phyloP scores from a whole-genome alignment of 2,329 filamentous ascomycete genomes.

The Botrytis elliptica region DNA sequence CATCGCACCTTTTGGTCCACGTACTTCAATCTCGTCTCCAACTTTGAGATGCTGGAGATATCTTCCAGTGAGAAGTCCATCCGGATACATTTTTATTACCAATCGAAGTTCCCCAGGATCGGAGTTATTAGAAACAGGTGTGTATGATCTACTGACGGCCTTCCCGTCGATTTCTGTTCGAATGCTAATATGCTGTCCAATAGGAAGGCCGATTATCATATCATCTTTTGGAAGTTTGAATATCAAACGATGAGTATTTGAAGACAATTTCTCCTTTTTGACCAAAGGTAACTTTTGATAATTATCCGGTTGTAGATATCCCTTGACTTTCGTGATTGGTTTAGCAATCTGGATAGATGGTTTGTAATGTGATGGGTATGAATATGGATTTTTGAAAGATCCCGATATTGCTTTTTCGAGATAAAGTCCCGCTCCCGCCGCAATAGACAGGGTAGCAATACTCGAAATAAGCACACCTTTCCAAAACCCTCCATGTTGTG shows the following conservation, averaged over 20 bases:
- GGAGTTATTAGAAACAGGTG: slow-evolving; percentile 49
- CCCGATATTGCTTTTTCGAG: slow-evolving; percentile 18
- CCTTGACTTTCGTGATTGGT: slow-evolving; percentile 21
- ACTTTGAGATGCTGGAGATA: slow-evolving; percentile 49
- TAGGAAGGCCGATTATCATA: slow-evolving; percentile 43
- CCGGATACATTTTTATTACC: slow-evolving; percentile 51
- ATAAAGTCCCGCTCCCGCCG: slow-evolving; percentile 16
- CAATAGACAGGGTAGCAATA: slow-evolving; percentile 16
- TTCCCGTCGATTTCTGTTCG: slow-evolving; percentile 40
- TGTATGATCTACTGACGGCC: slow-evolving; percentile 43
- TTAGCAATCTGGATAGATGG: slow-evolving; percentile 19
- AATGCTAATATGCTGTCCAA: slow-evolving; percentile 44
- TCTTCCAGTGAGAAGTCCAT: slow-evolving; percentile 50
- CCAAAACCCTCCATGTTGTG: slow-evolving; percentile 39
- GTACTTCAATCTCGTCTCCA: slow-evolving; percentile 51
- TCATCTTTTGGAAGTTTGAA: slow-evolving; percentile 40
- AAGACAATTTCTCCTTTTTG: slow-evolving; percentile 27
- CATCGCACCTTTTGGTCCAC: slow-evolving; percentile 58
- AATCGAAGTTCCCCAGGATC: slow-evolving; percentile 52
- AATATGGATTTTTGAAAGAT: slow-evolving; percentile 21
- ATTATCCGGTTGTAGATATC: slow-evolving; percentile 24
- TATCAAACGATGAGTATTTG: slow-evolving; percentile 26
- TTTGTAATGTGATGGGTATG: slow-evolving; percentile 24
- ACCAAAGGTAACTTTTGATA: slow-evolving; percentile 29
- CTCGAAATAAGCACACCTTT: slow-evolving; percentile 24